Evolutionary conservation across 2,329 filamentous ascomycete species (phyloP).

Genomic region (Cytospora schulzeri): DNA sequence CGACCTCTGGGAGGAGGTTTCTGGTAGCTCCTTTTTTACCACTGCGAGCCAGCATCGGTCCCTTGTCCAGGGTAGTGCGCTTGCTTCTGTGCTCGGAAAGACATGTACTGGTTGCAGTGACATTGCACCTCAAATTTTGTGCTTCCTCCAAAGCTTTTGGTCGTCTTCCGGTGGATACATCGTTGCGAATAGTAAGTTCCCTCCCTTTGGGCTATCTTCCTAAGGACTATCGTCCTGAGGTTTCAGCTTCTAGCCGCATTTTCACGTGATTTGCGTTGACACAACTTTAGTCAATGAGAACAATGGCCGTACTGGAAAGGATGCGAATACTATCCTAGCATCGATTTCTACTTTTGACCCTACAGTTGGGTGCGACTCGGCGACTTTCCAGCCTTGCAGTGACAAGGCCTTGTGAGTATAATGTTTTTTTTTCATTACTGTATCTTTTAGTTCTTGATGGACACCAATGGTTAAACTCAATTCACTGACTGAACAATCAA

Average conservation of each 20-base stretch:
- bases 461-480: background rate
- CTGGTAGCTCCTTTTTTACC: conserved; percentile 79
- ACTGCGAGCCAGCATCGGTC: conserved; percentile 69
- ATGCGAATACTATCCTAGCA: conserved; percentile 69
- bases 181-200: conserved; percentile 64
- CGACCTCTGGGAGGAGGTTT: conserved; percentile 84
- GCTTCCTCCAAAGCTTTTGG: conserved; percentile 78
- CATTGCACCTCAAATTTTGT: conserved; percentile 70
- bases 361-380: conserved; percentile 63
- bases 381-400: conserved; percentile 79
- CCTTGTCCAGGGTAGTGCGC: conserved; percentile 65
- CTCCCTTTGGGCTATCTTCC: background rate
- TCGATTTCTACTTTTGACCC: conserved; percentile 73
- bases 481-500: background rate
- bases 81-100: conserved; percentile 66
- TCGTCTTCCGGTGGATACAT: conserved; percentile 59
- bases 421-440: background rate
- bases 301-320: conserved; percentile 66
- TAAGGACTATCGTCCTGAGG: background rate
- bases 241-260: background rate
- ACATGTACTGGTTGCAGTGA: conserved; percentile 62
- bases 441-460: background rate
- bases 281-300: conserved; percentile 52
- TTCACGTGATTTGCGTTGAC: background rate
- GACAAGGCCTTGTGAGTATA: conserved; percentile 55